Evolutionary conservation across 2,329 filamentous ascomycete species (phyloP), one percentile per base, ranked within the genome.

Genomic region (Cryphonectria radicalis): DNA sequence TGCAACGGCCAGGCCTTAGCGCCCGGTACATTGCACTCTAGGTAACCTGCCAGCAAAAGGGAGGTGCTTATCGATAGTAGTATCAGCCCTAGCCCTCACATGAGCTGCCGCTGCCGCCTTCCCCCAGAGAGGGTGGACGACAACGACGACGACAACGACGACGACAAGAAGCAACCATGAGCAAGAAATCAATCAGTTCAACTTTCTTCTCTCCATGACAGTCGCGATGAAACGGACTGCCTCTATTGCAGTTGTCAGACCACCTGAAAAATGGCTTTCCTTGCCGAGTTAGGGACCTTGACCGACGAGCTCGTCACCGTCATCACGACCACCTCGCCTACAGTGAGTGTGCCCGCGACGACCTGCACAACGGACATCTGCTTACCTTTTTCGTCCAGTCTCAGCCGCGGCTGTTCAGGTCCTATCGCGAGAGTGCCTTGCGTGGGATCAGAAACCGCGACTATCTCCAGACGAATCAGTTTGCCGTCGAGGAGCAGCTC

Each of bases 381-480:
- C 67, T 72, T 40, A 68, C 28, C 40, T 0, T 63, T 53, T 22
- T 22, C 11, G 80, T 77, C 73, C 74, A 80, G 79, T 75, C 76
- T 28, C 75, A 81, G 63, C 76, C 76, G 19, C 71, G 73, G 25
- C 80, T 78, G 72, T 85, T 88, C 75, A 83, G 81, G 60, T 71
- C 80, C 22, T 80, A 83, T 32, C 85, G 82, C 69, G 87, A 91
- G 67, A 81, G 81, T 35, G 82, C 84, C 50, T 76, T 90, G 42
- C 85, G 84, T 42, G 84, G 77, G 63, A 78, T 92, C 50, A 87
- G 86, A 66, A 81, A 86, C 43, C 84, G 90, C 74, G 87, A 81
- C 63, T 89, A 88, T 78, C 83, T 88, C 46, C 88, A 91, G 53
- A 93, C 91, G 1, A 93, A 95, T 77, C 92, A 93, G 75, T 95